These are phyloP conservation scores for Cercospora zeae-maydis DNA, from an alignment of 2,329 filamentous ascomycete species.

Conservation along the genomic window DNA sequence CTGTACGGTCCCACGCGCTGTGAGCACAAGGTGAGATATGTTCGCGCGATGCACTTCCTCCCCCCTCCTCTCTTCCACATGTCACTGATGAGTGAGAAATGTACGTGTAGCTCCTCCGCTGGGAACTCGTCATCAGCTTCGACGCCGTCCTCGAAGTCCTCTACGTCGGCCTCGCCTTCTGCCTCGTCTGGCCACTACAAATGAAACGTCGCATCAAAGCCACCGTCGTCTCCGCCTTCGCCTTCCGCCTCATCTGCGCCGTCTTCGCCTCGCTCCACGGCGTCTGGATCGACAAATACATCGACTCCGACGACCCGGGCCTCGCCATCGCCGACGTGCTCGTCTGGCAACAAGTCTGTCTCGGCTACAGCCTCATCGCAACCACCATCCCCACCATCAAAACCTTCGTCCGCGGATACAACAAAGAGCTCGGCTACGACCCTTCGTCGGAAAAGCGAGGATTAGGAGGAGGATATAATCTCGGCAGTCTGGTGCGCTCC, in stretches of 20 bases:
- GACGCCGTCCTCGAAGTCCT: slow-evolving; percentile 31
- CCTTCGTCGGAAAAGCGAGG: slow-evolving; percentile 18
- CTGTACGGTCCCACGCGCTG: slow-evolving; percentile 20
- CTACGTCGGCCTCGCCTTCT: slow-evolving; percentile 25
- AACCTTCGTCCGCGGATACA: slow-evolving; percentile 31
- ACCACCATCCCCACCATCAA: slow-evolving; percentile 33
- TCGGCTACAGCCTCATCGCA: slow-evolving; percentile 32
- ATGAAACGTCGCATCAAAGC: slow-evolving; percentile 32
- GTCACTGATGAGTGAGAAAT: not conserved
- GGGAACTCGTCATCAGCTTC: slow-evolving; percentile 28
- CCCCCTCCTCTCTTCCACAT: too few relatives aligned
- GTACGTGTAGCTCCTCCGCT: slow-evolving; percentile 21
- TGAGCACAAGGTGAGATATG: slow-evolving; percentile 21
- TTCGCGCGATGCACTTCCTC: too few relatives aligned
- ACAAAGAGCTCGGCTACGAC: slow-evolving; percentile 27
- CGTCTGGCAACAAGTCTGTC: slow-evolving; percentile 31
- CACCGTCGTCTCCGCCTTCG: slow-evolving; percentile 31
- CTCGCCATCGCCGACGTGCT: slow-evolving; percentile 26
- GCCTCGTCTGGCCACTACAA: slow-evolving; percentile 31
- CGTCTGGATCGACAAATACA: slow-evolving; percentile 21
- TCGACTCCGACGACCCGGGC: slow-evolving; percentile 24
- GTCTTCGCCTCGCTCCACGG: slow-evolving; percentile 22
- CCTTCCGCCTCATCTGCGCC: slow-evolving; percentile 28
- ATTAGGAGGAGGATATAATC: slow-evolving; percentile 23
- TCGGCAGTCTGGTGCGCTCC: slow-evolving; percentile 18